Percentiles rank a stretch among this genome's conserved stretches.
These are phyloP conservation scores for Fraxinus latifolia DNA, from an alignment of 305 asterid species.

Conservation along the genomic window DNA sequence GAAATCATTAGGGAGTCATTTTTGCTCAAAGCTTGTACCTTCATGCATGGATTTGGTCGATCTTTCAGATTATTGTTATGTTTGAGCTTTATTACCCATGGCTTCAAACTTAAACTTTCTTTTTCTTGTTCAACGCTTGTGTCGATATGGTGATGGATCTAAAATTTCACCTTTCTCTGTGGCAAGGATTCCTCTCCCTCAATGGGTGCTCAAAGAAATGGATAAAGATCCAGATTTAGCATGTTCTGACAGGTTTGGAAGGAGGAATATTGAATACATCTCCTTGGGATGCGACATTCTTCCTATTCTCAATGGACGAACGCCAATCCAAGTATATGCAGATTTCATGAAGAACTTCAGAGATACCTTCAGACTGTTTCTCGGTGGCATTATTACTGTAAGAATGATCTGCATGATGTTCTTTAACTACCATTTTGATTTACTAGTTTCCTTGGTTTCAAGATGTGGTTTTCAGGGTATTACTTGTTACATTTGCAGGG, in stretches of 20 bases:
- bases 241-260: conserved; percentile 63
- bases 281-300: conserved; percentile 75
- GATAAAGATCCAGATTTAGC: conserved; percentile 60
- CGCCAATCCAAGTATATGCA: conserved; percentile 76
- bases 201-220: conserved; percentile 71
- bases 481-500: conserved; percentile 41
- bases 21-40: background rate
- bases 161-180: conserved; percentile 28
- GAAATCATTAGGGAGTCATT: background rate
- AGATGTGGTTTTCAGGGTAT: conserved; percentile 13
- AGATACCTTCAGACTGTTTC: conserved; percentile 59
- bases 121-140: conserved; percentile 14
- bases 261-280: conserved; percentile 63
- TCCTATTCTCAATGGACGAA: conserved; percentile 67
- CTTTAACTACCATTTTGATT: background rate
- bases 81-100: background rate
- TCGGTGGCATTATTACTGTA: conserved; percentile 70
- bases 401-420: conserved; percentile 24
- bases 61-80: background rate
- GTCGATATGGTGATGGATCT: conserved; percentile 22
- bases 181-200: conserved; percentile 76
- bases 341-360: conserved; percentile 81
- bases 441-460: background rate
- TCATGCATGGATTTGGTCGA: background rate
- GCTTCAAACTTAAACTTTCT: background rate